Evolutionary conservation across 2,329 filamentous ascomycete species (phyloP).

Genomic region (Orbilia blumenaviensis): DNA sequence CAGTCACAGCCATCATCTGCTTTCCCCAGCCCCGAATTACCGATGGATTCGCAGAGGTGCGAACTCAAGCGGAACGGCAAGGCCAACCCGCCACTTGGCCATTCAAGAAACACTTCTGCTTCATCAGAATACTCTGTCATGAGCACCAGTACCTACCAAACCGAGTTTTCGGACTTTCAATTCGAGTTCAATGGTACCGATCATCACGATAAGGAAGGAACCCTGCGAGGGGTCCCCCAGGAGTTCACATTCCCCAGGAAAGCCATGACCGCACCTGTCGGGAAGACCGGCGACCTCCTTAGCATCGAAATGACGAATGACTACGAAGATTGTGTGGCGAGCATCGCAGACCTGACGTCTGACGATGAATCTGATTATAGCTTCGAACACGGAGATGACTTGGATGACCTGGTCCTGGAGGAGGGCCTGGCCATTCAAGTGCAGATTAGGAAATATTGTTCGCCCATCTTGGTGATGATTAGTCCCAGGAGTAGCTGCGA

Average conservation of each 20-base stretch:
- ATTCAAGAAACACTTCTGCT: slow-evolving; percentile 47
- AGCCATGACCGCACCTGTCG: neutral
- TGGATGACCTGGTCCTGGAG: slow-evolving; percentile 40
- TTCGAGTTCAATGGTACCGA: slow-evolving; percentile 32
- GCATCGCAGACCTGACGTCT: slow-evolving; percentile 40
- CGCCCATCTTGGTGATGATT: slow-evolving; percentile 30
- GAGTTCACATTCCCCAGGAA: slow-evolving; percentile 6
- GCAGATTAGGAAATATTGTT: slow-evolving; percentile 24
- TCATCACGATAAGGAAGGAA: slow-evolving; percentile 1
- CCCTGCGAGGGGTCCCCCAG: slow-evolving; percentile 1
- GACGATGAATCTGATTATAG: slow-evolving; percentile 49
- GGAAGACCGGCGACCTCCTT: slow-evolving; percentile 22
- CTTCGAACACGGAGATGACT: slow-evolving; percentile 41
- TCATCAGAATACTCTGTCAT: slow-evolving; percentile 42
- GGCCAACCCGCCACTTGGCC: neutral
- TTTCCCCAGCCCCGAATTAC: slow-evolving; percentile 11
- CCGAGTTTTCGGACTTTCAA: slow-evolving; percentile 51
- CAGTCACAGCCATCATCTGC: slow-evolving; percentile 8
- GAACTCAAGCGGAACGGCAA: slow-evolving; percentile 13
- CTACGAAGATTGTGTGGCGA: slow-evolving; percentile 47
- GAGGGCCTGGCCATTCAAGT: slow-evolving; percentile 45
- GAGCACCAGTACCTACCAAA: slow-evolving; percentile 48
- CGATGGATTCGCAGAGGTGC: slow-evolving; percentile 21
- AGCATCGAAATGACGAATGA: slow-evolving; percentile 18
- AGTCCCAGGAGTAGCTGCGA: slow-evolving; percentile 31